Conservation (phyloP, 1,284 basidiomycete genomes). For the Agaricales sp. region DNA sequence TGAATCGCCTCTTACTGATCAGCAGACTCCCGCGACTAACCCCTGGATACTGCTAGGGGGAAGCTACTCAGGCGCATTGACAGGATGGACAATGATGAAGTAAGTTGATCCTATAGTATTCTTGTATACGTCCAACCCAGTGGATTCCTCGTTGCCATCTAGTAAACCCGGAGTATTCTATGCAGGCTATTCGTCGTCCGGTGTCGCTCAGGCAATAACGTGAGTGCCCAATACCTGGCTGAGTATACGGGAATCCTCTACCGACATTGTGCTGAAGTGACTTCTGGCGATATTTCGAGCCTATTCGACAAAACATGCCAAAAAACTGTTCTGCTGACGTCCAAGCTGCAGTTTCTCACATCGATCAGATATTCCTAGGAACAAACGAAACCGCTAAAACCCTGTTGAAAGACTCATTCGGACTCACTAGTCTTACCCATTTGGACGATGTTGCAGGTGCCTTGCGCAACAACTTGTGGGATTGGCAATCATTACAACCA, state of each 20-base stretch:
- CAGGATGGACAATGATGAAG: constrained; percentile 66
- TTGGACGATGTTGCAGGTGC: constrained; percentile 54
- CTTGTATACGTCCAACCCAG: not conserved
- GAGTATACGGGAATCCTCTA: constrained; percentile 14
- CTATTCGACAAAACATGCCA: constrained; percentile 59
- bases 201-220: constrained; percentile 59
- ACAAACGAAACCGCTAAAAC: constrained; percentile 35
- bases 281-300: constrained; percentile 66
- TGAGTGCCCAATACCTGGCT: constrained; percentile 17
- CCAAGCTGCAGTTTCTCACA: constrained; percentile 48
- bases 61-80: constrained; percentile 60
- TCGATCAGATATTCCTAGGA: constrained; percentile 45
- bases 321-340: constrained; percentile 66
- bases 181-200: constrained; percentile 64
- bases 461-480: constrained; percentile 50
- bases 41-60: constrained; percentile 42
- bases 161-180: constrained; percentile 59
- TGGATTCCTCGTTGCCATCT: constrained; percentile 6
- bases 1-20: constrained; percentile 23
- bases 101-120: constrained; percentile 24
- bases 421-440: constrained; percentile 45
- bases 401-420: constrained; percentile 44
- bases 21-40: not conserved
- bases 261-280: constrained; percentile 27
- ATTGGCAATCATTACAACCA: constrained; percentile 51